Evolutionary conservation across 805 yeast species (phyloP), one percentile per base, ranked within the genome.

Genomic region (Saccharomyces mikatae): DNA sequence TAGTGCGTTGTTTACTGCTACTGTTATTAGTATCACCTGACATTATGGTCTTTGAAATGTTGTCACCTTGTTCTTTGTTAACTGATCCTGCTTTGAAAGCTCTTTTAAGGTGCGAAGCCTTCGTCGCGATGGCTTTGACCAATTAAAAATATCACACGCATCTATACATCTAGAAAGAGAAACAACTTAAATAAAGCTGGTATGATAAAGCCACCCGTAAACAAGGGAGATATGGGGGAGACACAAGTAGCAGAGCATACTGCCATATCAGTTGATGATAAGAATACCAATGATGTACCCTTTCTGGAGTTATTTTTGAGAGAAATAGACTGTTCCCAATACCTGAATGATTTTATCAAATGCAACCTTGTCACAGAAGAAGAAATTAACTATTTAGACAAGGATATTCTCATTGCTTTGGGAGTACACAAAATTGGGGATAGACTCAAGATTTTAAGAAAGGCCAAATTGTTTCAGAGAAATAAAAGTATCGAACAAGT

Each of bases 401-500:
- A 78, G 47, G 74, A 71, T 6, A 80, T 89, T 0, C 76, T 92
- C 54, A 80, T 77, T 49, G 94, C 86, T 54, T 66, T 94, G 10
- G 96, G 96, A 0, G 69, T 92, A 10, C 58, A 62, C n/a, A 85
- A 81, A 59, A 80, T 92, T 14, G 97, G 98, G 0, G 98, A 94
- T 67, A 74, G 97, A 28, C 74, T 92, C 22, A 74, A 86, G 29
- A 69, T 92, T 10, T 81, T 84, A 62, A 73, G 80, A 14, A 83
- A 85, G 22, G 75, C 87, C 2, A 73, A 78, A 30, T 48, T 51
- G 24, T 28, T 65, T 17, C 44, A 67, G 73, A 46, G 61, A 82
- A 54, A 56, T 54, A 52, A 29, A 48, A 53, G 24, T 52, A 56
- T 27, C 46, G 54, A 10, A 51, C n/a, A 48, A 4, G 26, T 48